Evolutionary conservation across 352 stramenopile genomes (phyloP).

Genomic region (Globisporangium camurandrum): DNA sequence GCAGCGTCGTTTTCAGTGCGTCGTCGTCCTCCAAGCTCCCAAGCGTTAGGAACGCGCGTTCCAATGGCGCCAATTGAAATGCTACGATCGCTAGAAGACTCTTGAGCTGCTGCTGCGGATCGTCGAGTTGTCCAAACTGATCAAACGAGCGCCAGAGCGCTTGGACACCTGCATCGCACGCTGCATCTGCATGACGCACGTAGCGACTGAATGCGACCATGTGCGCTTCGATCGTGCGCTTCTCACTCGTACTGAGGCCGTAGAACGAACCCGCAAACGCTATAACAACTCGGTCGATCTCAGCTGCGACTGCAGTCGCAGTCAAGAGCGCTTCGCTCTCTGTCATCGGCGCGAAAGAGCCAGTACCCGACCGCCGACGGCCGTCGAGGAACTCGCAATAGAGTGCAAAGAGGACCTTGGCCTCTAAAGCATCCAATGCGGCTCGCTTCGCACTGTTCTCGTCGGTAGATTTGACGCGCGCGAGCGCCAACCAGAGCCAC

Average conservation of each 20-base stretch:
- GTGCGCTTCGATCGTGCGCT: conserved; percentile 35
- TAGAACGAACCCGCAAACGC: conserved; percentile 59
- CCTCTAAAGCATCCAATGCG: conserved; percentile 62
- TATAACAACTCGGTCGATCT: conserved; percentile 48
- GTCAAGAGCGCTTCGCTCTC: conserved; percentile 4
- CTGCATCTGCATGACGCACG: conserved; percentile 31
- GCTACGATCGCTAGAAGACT: conserved; percentile 59
- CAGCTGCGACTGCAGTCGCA: conserved; percentile 19
- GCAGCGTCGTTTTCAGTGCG: conserved; percentile 26
- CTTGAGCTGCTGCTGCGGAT: conserved; percentile 70
- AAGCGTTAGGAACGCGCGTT: conserved; percentile 60
- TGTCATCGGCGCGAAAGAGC: neutral
- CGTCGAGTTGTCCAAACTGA: conserved; percentile 59
- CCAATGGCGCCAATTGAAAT: conserved; percentile 57
- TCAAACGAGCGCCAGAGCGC: conserved; percentile 64
- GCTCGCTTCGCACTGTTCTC: conserved; percentile 59
- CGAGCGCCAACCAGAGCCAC: conserved; percentile 66
- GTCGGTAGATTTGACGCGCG: conserved; percentile 69
- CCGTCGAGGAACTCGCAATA: conserved; percentile 49
- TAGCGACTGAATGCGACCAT: conserved; percentile 47
- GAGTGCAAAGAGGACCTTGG: conserved; percentile 45
- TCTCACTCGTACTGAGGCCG: conserved; percentile 52
- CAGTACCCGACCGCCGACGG: conserved; percentile 9
- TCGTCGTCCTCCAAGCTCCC: conserved; percentile 67
- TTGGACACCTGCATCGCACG: conserved; percentile 42